Evolutionary conservation across 2,329 filamentous ascomycete species (phyloP), one percentile per base, ranked within the genome.

Genomic region (Hypoxylon sp.): DNA sequence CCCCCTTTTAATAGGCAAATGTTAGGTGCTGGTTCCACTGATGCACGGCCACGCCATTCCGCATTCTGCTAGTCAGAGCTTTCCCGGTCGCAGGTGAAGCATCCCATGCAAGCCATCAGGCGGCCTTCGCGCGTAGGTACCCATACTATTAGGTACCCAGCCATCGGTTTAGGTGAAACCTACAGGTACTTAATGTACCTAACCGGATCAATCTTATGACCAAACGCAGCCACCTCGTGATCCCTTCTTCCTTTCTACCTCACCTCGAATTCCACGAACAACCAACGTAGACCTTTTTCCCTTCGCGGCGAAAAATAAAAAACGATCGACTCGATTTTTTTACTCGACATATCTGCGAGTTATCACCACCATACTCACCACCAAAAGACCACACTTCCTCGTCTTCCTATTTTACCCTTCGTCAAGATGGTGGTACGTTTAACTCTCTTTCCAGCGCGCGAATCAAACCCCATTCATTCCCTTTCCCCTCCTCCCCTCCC

Each of bases 381-480:
- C n/a, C n/a, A n/a, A n/a, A n/a, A n/a, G n/a, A n/a, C n/a, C n/a
- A n/a, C n/a, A n/a, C n/a, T n/a, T n/a, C n/a, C 20, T 23, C n/a
- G 5, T 9, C 16, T 20, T 20, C 37, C 9, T 7, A n/a, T 20
- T n/a, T n/a, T 15, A n/a, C 17, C 8, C 37, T 26, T 30, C 17
- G 19, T 35, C 47, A 58, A 58, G 30, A 58, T 58, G 55, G 55
- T 58, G 46, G 55, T 58, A 58, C 23, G 55, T 58, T 47, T 16
- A n/a, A n/a, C n/a, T n/a, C n/a, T n/a, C n/a, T n/a, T 16, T 32
- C 52, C 38, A 30, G 23, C 51, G 51, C 47, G 34, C 47, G 55
- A 35, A 48, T n/a, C n/a, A n/a, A n/a, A n/a, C n/a, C n/a, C n/a
- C n/a, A n/a, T n/a, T 36, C 23, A 19, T 16, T 11, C 17, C 12